Percentiles rank a stretch among this genome's conserved stretches.
phyloP scores from a whole-genome alignment of 495 filamentous ascomycete genomes.

The Pyronema omphalodes region DNA sequence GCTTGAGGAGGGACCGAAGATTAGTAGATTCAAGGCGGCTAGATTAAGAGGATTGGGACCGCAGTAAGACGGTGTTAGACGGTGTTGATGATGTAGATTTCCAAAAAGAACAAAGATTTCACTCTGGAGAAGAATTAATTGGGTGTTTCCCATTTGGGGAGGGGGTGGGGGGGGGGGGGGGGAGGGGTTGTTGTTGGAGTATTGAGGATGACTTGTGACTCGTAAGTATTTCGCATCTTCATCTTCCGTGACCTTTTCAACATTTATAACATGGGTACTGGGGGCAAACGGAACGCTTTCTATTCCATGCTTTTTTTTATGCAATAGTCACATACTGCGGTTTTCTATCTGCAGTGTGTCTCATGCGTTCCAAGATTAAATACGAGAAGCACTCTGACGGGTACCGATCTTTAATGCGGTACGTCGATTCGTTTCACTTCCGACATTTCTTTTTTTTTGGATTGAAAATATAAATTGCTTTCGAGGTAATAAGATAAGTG shows the following conservation, averaged over 20 bases:
- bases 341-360: neutral
- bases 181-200: too few relatives aligned
- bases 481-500: too few relatives aligned
- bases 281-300: neutral
- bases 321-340: neutral
- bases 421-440: conserved; percentile 7
- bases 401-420: neutral
- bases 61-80: neutral
- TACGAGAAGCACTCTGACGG: conserved; percentile 3
- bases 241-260: neutral
- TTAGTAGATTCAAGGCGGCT: conserved; percentile 83
- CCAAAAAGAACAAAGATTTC: neutral
- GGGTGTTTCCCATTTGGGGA: neutral
- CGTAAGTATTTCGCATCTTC: neutral
- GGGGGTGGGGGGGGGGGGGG: neutral
- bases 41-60: conserved; percentile 31
- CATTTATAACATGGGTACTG: neutral
- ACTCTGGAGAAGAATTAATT: neutral
- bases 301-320: neutral
- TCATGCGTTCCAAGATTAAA: conserved; percentile 5
- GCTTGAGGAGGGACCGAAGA: conserved; percentile 46
- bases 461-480: too few relatives aligned
- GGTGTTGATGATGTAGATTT: neutral
- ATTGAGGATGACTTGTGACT: too few relatives aligned
- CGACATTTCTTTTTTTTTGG: neutral